These are phyloP conservation scores for Curvularia spicifera DNA, from an alignment of 2,329 filamentous ascomycete genomes.

Conservation along the genomic window DNA sequence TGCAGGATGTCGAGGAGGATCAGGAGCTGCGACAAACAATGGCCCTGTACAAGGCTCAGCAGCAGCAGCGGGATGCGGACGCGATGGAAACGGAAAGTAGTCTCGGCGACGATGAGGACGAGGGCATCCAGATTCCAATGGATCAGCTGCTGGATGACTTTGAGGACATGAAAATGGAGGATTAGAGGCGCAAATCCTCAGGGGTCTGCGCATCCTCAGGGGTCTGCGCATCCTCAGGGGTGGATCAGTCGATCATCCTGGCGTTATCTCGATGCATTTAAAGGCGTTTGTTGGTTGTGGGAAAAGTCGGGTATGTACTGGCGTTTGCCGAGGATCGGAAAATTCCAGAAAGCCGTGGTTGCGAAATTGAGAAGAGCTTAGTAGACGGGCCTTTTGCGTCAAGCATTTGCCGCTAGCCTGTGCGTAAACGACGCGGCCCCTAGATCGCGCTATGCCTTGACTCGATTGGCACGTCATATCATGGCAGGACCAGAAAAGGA, in stretches of 20 bases:
- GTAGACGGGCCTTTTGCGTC: not conserved
- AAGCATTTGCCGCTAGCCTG: not conserved
- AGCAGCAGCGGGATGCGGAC: slow-evolving; percentile 62
- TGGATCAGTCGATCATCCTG: not conserved
- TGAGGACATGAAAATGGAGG: slow-evolving; percentile 81
- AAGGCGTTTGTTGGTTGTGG: slow-evolving; percentile 8
- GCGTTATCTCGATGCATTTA: slow-evolving; percentile 16
- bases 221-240: not conserved
- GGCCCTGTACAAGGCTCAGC: slow-evolving; percentile 78
- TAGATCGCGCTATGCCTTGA: not conserved
- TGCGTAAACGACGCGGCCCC: not conserved
- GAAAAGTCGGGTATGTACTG: slow-evolving; percentile 3
- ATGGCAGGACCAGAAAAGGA: not conserved
- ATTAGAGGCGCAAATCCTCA: slow-evolving; percentile 19
- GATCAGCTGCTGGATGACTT: slow-evolving; percentile 82
- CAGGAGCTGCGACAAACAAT: slow-evolving; percentile 83
- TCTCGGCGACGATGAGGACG: slow-evolving; percentile 63
- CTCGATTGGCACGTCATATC: not conserved
- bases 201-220: not conserved
- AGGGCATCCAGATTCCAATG: slow-evolving; percentile 59
- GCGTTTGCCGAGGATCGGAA: not conserved
- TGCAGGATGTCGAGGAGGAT: slow-evolving; percentile 96
- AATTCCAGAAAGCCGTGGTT: not conserved
- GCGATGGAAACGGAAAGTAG: slow-evolving; percentile 70
- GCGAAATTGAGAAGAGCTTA: not conserved